Conservation (phyloP, 1,284 basidiomycete genomes). For the Sparassis latifolia region DNA sequence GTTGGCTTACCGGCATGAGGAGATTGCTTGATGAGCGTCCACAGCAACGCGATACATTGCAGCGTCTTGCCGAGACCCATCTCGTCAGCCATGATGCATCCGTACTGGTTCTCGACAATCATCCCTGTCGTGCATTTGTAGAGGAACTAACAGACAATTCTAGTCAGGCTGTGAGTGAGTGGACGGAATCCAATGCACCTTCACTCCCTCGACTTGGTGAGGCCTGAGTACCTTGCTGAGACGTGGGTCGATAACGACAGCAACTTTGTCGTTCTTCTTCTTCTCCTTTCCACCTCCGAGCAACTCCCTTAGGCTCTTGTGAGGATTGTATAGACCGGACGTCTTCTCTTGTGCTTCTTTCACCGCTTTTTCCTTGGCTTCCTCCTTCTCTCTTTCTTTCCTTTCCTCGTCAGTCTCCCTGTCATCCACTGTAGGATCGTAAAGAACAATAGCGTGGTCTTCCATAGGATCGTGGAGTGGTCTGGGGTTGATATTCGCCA, state of each 20-base stretch:
- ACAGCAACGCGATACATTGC: conserved; percentile 94
- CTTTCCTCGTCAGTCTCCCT: conserved; percentile 81
- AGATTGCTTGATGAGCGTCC: conserved; percentile 97
- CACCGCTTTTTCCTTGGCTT: conserved; percentile 55
- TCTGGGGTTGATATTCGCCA: conserved; percentile 79
- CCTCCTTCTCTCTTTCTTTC: conserved; percentile 63
- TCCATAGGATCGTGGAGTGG: conserved; percentile 96
- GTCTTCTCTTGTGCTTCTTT: conserved; percentile 64
- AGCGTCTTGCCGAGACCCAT: conserved; percentile 98
- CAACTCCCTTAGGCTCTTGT: conserved; percentile 81
- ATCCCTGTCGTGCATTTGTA: conserved; percentile 95
- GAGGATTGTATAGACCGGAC: conserved; percentile 76
- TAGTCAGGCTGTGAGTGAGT: not conserved
- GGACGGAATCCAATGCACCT: conserved; percentile 44
- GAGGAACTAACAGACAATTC: conserved; percentile 59
- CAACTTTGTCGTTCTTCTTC: conserved; percentile 73
- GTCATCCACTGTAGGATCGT: conserved; percentile 94
- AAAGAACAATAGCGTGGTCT: conserved; percentile 96
- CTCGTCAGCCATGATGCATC: conserved; percentile 98
- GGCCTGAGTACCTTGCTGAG: conserved; percentile 87
- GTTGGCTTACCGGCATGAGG: conserved; percentile 80
- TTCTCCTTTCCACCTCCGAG: conserved; percentile 72
- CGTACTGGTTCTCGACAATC: conserved; percentile 87
- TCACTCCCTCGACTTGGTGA: conserved; percentile 98
- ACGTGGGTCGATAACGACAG: conserved; percentile 93